Evolutionary conservation across 2,329 filamentous ascomycete genomes (phyloP).

Genomic region (Leptodontidium sp.): DNA sequence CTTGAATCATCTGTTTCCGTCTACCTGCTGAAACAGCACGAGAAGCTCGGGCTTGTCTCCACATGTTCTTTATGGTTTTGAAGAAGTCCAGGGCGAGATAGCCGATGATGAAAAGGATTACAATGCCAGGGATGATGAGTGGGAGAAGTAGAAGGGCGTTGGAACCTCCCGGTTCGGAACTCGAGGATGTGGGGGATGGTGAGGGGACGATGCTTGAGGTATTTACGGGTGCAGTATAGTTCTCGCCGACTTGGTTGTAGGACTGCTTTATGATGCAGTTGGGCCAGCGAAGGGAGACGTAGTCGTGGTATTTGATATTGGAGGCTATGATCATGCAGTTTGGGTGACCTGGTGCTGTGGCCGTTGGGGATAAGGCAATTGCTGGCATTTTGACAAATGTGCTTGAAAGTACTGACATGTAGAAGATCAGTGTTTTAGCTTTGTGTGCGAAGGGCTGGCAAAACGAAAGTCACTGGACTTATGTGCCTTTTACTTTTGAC

Average conservation of each 20-base stretch:
- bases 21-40: background rate
- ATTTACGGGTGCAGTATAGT: background rate
- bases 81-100: background rate
- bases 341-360: background rate
- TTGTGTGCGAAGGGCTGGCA: background rate
- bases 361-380: background rate
- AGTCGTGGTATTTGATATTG: background rate
- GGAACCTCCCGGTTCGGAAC: background rate
- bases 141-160: too few species aligned
- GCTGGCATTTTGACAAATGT: background rate
- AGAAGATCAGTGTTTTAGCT: background rate
- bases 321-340: background rate
- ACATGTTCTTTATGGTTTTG: background rate
- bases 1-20: too few species aligned
- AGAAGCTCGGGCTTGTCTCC: background rate
- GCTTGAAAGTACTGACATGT: background rate
- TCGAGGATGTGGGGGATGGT: background rate
- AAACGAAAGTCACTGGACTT: background rate
- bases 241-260: background rate
- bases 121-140: too few species aligned
- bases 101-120: background rate
- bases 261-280: conserved; percentile 2
- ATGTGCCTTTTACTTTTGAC: background rate
- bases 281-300: background rate
- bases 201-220: too few species aligned